Conservation (phyloP, 1,284 basidiomycete species). For the Cutaneotrichosporon sp. region DNA sequence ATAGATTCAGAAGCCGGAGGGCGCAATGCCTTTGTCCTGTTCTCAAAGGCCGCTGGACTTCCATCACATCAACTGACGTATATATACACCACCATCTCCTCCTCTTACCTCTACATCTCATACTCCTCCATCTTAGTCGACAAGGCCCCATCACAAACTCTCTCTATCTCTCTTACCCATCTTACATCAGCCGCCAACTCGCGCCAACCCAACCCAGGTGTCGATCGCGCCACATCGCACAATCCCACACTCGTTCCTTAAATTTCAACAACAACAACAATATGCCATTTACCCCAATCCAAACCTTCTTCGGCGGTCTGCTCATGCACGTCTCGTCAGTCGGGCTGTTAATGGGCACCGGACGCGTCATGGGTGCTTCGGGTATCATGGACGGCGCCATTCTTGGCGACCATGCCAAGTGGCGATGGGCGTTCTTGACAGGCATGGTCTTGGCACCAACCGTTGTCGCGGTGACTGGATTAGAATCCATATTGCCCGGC, state of each 20-base stretch:
- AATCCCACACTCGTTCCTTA: neutral
- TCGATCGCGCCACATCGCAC: neutral
- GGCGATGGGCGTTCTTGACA: slow-evolving; percentile 41
- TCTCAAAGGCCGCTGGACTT: too few species aligned
- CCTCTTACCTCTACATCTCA: too few species aligned
- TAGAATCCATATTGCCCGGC: slow-evolving; percentile 54
- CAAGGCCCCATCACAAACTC: neutral
- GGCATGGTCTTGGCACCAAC: slow-evolving; percentile 45
- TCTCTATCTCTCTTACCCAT: neutral
- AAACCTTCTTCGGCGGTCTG: slow-evolving; percentile 64
- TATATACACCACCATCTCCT: neutral
- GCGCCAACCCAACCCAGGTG: neutral
- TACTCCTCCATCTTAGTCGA: too few species aligned
- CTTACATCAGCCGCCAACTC: neutral
- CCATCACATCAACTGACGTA: too few species aligned
- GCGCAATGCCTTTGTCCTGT: too few species aligned
- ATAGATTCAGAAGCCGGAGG: too few species aligned
- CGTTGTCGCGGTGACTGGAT: slow-evolving; percentile 26
- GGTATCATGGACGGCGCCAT: slow-evolving; percentile 62
- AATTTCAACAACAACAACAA: neutral
- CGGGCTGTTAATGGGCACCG: slow-evolving; percentile 60
- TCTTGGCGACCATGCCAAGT: slow-evolving; percentile 55
- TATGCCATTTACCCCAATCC: slow-evolving; percentile 57
- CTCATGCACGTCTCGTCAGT: slow-evolving; percentile 62
- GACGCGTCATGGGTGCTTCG: slow-evolving; percentile 64